phyloP scores from a whole-genome alignment of 2,329 filamentous ascomycete species.

The Aspergillus awamori region DNA sequence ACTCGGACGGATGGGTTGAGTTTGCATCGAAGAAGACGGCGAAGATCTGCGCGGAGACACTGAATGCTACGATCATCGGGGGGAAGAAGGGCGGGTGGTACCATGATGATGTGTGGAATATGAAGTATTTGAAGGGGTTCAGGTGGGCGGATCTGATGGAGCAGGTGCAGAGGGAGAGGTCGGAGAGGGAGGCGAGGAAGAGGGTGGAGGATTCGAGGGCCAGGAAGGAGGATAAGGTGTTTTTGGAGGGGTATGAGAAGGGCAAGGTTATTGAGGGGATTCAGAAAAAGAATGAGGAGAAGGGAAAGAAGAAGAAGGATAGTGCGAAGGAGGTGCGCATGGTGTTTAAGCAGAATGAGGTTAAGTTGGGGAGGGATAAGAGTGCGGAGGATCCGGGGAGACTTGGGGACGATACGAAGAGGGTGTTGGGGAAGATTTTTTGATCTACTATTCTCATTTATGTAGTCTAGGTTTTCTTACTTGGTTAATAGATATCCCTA shows the following conservation, averaged over 20 bases:
- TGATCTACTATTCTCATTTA: conserved; percentile 22
- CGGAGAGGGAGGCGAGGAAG: conserved; percentile 45
- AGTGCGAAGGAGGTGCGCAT: conserved; percentile 32
- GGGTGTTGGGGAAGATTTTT: conserved; percentile 52
- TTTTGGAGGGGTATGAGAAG: conserved; percentile 46
- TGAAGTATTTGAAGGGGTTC: conserved; percentile 49
- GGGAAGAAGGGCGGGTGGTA: conserved; percentile 51
- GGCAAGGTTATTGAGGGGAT: conserved; percentile 48
- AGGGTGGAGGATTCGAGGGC: conserved; percentile 48
- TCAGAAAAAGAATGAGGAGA: conserved; percentile 47
- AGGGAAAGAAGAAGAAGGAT: conserved; percentile 31
- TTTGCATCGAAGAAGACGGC: conserved; percentile 50
- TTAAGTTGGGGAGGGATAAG: conserved; percentile 30
- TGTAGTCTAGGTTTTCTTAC: too few relatives aligned
- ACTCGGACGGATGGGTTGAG: conserved; percentile 52
- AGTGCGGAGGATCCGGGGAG: conserved; percentile 25
- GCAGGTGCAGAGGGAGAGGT: conserved; percentile 46
- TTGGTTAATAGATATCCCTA: neutral
- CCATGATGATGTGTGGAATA: conserved; percentile 51
- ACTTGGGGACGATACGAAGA: conserved; percentile 45
- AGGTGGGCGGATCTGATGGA: conserved; percentile 51
- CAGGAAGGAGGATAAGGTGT: conserved; percentile 48
- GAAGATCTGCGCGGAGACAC: conserved; percentile 48
- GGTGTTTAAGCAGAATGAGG: conserved; percentile 49
- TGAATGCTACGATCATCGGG: conserved; percentile 49